Base-by-base conservation (phyloP, 345 rosid species). In the Schrenkiella parvula region DNA sequence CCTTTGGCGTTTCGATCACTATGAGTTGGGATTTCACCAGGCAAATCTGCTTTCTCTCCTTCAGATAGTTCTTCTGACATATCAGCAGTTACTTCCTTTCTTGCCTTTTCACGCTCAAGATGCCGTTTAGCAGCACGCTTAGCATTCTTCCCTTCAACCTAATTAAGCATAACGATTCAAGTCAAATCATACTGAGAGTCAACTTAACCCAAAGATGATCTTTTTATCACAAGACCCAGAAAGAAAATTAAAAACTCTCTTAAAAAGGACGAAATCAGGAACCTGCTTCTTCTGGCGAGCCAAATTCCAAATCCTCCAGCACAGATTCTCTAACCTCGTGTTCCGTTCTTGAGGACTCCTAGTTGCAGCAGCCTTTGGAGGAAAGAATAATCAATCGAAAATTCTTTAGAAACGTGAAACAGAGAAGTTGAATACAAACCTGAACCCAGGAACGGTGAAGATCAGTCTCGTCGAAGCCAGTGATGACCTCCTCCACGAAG, bases 291-390 rank as follows among this genome's bases (percentile, higher is more conserved):
- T 90, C 77, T 85, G 82, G 52, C 91, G 91, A 82, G 96, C 96
- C 80, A 86, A 38, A 83, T 90, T 88, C 96, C 91, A 90, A 72
- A 90, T 90, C 86, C 93, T 84, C 96, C 96, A 90, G 58, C 93
- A 86, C 80, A 90, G 75, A 67, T 90, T 90, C 88, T 90, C 96
- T 86, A 90, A 73, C 69, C 93, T 86, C 7, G 90, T 90, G 64
- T 90, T 90, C 72, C 93, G 84, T 78, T 90, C 96, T 73, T 82
- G 89, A 18, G 93, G 88, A 75, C 90, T 85, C 74, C 88, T 88
- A 4, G 93, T 90, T 5, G 96, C 90, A 46, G 91, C 84, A 69
- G 96, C 96, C 96, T 88, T 47, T 6, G 0, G 22, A 29, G 9
- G 9, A 57, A 35, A 6, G 4, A 31, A 3, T 34, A 10, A 35